Base-by-base conservation (phyloP, 129 eudicot genomes). In the Artemisia tridentata region DNA sequence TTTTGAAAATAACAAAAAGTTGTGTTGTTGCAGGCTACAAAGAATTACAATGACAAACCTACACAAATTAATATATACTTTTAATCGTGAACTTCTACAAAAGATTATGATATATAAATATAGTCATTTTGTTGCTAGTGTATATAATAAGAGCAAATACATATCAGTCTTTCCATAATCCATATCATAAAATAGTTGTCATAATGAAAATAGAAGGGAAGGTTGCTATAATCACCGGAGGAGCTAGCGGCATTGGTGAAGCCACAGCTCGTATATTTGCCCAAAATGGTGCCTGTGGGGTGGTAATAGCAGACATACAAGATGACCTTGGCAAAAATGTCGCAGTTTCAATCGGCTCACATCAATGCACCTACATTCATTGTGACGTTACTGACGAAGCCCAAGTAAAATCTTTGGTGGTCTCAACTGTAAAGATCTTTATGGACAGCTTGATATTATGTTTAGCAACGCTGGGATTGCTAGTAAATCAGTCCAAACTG, bases 201-300 rank as follows among this genome's bases (percentile, higher is more conserved):
- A 38, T 63, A 27, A 63, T 31, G 49, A 63, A 38, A 63, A 16
- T 63, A 34, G 25, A 63, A 16, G 68, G 68, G 17, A 63, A 63
- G 15, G 68, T 63, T 7, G 68, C 68, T 17, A 63, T 63, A 38
- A 38, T 63, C 51, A 63, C 68, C 68, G 68, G 68, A 2, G 68
- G 68, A 63, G 68, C 68, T 31, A 63, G 68, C 25, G 68, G 68
- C 14, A 63, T 63, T 7, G 68, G 68, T 3, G 51, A 31, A 63
- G 47, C 68, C 68, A 63, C 68, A 2, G 51, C 68, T 31, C 68
- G 9, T 63, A n/a, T 63, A 63, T 63, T 63, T 6, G n/a, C 68
- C 49, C 38, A 34, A 29, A 19, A 63, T 8, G 68, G 51, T 1
- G 68, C 68, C 14, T 8, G 15, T 0, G 49, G 13, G 2, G 68